Evolutionary conservation across 2,329 filamentous ascomycete genomes (phyloP).

Genomic region (Ceratocystis papillata): DNA sequence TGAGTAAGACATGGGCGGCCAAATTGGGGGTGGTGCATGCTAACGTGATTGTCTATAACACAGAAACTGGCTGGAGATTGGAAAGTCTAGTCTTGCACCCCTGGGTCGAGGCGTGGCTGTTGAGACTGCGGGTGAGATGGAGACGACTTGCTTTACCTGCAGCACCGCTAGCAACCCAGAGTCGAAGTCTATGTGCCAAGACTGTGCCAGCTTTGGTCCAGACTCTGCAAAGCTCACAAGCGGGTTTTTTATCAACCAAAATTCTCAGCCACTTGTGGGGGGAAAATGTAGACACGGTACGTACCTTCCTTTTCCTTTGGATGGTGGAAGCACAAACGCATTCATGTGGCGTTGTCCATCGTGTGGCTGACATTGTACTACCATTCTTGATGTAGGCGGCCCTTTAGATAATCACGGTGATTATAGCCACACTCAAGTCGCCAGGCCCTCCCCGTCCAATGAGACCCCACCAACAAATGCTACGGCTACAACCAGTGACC

Average conservation of each 20-base stretch:
- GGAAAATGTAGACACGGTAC: constrained; percentile 23
- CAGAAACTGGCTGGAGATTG: constrained; percentile 23
- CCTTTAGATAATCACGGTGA: constrained; percentile 11
- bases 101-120: constrained; percentile 18
- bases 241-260: constrained; percentile 20
- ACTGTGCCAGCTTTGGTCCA: constrained; percentile 15
- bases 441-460: background rate
- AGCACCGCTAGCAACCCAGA: background rate
- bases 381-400: constrained; percentile 5
- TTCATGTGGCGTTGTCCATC: background rate
- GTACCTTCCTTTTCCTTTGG: background rate
- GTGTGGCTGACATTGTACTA: constrained; percentile 8
- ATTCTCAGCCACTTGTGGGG: constrained; percentile 11
- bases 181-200: constrained; percentile 10
- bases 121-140: constrained; percentile 15
- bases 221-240: constrained; percentile 13
- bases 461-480: background rate
- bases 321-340: background rate
- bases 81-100: constrained; percentile 17
- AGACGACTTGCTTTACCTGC: constrained; percentile 15
- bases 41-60: background rate
- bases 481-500: background rate
- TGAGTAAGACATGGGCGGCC: constrained; percentile 10
- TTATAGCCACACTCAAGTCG: background rate
- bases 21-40: background rate